Base-by-base conservation (phyloP, 2,329 filamentous ascomycete species). In the Sporothrix variecibatus region DNA sequence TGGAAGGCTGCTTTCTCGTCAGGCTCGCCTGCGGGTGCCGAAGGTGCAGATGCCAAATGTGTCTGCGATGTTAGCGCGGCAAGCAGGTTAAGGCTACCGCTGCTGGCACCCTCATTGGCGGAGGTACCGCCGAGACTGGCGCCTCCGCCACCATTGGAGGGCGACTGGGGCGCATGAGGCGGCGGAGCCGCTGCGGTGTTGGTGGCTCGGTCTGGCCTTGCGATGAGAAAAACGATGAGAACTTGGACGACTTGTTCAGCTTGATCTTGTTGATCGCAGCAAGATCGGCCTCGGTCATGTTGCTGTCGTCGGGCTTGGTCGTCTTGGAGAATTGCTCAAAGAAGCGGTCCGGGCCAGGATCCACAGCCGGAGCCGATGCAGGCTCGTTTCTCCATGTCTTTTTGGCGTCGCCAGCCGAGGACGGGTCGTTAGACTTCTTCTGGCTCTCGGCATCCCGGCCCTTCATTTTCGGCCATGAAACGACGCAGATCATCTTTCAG, bases 1-100 rank as follows among this genome's bases (percentile, higher is more conserved):
- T 94, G 90, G 82, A 98, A 97, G 0, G 94, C 95, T 81, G 94
- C 92, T 82, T 94, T 94, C 79, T 98, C 95, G 81, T 94, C 94
- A 79, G 97, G 95, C 71, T 90, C 89, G 76, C 91, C 90, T 6
- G 86, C 83, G 8, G 80, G 77, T 2, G 79, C 43, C 6, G 43
- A 49, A 3, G 26, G 23, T 58, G 53, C 53, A 12, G 53, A 43
- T 15, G 43, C 4, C 43, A 15, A 49, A 12, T 49, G 43, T 20
- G 43, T 49, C 15, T 49, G 56, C 26, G 56, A 28, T 2, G 78
- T 62, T 6, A 56, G 15, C 1, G 40, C 15, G 7, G 53, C 68
- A 2, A 56, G 62, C 20, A 58, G 26, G 58, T 69, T 69, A 2
- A 38, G 6, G 46, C 65, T 26, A 15, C 43, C 65, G 11, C 26